A percentile compares a stretch with the other conserved stretches of the same genome.
These are phyloP conservation scores for Dentiscutata heterogama DNA, from an alignment of 371 early-diverging fungal genomes.

Conservation along the genomic window DNA sequence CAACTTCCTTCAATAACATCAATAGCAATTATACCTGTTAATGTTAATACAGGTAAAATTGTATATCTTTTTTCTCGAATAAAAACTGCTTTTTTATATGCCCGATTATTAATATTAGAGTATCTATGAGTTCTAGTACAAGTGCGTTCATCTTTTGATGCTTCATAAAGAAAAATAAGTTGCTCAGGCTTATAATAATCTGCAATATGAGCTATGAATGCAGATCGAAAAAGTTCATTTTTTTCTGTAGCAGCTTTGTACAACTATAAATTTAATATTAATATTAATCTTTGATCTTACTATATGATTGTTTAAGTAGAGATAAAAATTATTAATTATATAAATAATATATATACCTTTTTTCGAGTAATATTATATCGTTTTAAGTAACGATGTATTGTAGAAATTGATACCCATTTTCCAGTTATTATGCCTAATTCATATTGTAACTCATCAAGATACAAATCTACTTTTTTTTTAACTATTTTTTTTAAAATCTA, in stretches of 20 bases:
- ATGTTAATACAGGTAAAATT: conserved; percentile 1
- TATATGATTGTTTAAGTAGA: neutral
- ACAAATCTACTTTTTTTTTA: neutral
- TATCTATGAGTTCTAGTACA: neutral
- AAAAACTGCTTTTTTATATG: neutral
- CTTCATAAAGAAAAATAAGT: neutral
- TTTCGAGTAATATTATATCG: conserved; percentile 6
- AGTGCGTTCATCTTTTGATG: neutral
- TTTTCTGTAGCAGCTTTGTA: too few relatives aligned
- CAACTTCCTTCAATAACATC: neutral
- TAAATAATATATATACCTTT: neutral
- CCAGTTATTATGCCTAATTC: neutral
- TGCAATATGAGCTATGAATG: too few relatives aligned
- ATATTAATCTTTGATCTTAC: too few relatives aligned
- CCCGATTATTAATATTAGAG: neutral
- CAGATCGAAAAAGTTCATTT: too few relatives aligned
- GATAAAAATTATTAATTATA: too few relatives aligned
- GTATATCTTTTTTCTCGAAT: neutral
- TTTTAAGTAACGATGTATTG: conserved; percentile 21
- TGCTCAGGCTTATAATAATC: neutral
- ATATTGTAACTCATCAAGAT: neutral
- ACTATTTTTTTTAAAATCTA: neutral
- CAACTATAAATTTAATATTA: too few relatives aligned
- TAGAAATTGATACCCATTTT: conserved; percentile 16
- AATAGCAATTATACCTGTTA: neutral